Base-by-base conservation (phyloP, 1,284 basidiomycete species). In the Pisolithus thermaeus region DNA sequence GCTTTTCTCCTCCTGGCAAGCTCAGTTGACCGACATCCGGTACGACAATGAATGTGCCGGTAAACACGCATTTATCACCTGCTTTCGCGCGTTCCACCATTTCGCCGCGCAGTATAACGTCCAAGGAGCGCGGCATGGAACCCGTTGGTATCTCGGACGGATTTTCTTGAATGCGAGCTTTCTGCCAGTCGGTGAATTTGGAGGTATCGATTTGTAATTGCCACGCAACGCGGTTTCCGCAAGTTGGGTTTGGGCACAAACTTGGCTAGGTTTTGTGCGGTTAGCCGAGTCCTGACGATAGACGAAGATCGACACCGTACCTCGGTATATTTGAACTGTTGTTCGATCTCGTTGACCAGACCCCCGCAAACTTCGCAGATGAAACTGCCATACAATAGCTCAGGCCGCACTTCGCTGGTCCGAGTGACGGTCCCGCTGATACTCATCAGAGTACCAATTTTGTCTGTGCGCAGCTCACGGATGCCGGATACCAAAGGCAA, bases 321-420 rank as follows among this genome's bases (percentile, higher is more conserved):
- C 76, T 99, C 97, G 22, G 97, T 99, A 69, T 98, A 99, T 69
- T 97, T 98, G 81, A 99, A 99, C 67, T 99, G 97, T 67, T 99
- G 97, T 67, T 99, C 97, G 49, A 99, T 87, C 61, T 98, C 95
- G 53, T 89, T 83, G n/a, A 97, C 87, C 7, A 87, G 75, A 37
- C 88, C 90, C 49, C 83, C 80, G 69, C 97, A 99, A 41, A 87
- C 79, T 65, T 91, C 87, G 64, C 97, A 99, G 45, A 88, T 84
- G 68, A 98, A 99, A 50, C 91, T 95, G 18, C 95, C 97, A 61
- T 81, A 94, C 14, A 98, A 76, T 42, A 99, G 73, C 70, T 99
- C 97, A 3, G 97, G 97, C 23, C 97, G 79, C 44, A 99, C 97
- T 73, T 99, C 97, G 58, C 91, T 95, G 1, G 97, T 99, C 46